Evolutionary conservation across 2,329 filamentous ascomycete genomes (phyloP), one percentile per base, ranked within the genome.

Genomic region (Blastomyces silverae): DNA sequence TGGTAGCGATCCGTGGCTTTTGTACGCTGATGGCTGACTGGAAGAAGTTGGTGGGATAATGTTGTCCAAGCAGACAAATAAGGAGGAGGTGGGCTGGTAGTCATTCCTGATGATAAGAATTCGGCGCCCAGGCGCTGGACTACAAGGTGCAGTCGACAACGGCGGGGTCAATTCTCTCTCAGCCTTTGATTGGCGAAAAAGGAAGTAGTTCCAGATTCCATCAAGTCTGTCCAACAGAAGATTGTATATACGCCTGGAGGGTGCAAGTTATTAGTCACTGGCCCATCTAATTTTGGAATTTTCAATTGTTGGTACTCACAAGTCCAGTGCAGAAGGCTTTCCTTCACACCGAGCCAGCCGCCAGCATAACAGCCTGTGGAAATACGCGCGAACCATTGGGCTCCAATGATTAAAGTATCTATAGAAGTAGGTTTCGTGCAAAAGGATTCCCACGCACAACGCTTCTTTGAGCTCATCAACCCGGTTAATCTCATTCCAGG

Each of bases 361-460:
- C 92, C 92, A 97, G 77, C 91, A 96, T 28, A 96, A 77, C 61
- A 97, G 79, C 58, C 92, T 90, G 84, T 96, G 94, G 74, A 89
- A 97, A 75, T 96, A 97, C 17, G 91, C 89, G 66, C 92, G 85
- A 28, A 96, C 91, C 92, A 96, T 96, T 0, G 92, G 91, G 72
- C 91, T 96, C 92, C 92, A 96, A 72, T 96, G 91, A 72, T 89
- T 93, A 78, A 96, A 97, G 67, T 91, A 87, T 66, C 85, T 86
- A 72, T 90, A 86, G 74, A 96, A 96, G 1, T 89, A 84, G 34
- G 87, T 82, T 63, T 89, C 87, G 7, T 87, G 84, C 15, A 97
- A 79, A 50, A 97, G 78, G 81, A 94, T 92, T 28, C 87, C 85
- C 37, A 89, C 71, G 73, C 90, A 95, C 22, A 96, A 74, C 17